These are phyloP conservation scores for Solanum medicagineum DNA, from an alignment of 257 asterid genomes.

Conservation along the genomic window DNA sequence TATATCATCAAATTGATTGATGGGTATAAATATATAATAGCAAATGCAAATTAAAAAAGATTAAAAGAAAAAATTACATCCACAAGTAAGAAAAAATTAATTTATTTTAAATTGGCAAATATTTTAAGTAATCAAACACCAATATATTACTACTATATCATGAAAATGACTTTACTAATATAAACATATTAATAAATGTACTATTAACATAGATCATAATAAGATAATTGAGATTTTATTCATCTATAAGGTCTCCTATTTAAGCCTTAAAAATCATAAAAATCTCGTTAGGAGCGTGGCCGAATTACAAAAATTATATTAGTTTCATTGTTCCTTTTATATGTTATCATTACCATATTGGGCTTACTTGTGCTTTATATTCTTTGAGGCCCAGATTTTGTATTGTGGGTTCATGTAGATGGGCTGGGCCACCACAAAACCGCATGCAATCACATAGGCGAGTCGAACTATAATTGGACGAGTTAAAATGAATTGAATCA, in stretches of 20 bases:
- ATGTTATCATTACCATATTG: not conserved
- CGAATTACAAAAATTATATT: not conserved
- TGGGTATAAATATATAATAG: too few relatives aligned
- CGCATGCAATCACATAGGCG: not conserved
- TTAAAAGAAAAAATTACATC: too few relatives aligned
- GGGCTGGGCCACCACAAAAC: not conserved
- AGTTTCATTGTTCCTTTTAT: not conserved
- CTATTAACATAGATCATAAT: too few relatives aligned
- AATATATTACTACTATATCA: too few relatives aligned
- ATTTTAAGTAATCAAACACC: not conserved
- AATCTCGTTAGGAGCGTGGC: accelerated
- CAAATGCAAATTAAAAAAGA: too few relatives aligned
- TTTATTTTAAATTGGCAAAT: not conserved
- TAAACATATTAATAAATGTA: not conserved
- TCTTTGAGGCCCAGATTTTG: not conserved
- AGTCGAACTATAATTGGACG: not conserved
- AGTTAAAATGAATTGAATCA: not conserved
- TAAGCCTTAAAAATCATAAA: accelerated
- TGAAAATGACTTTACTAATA: not conserved
- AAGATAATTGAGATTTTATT: not conserved
- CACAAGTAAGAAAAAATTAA: not conserved
- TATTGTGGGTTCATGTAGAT: not conserved
- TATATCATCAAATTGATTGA: too few relatives aligned
- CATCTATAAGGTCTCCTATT: accelerated
- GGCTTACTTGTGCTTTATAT: not conserved